Base-by-base conservation (phyloP, 2,329 filamentous ascomycete species). In the Chaetomiaceae sp. region DNA sequence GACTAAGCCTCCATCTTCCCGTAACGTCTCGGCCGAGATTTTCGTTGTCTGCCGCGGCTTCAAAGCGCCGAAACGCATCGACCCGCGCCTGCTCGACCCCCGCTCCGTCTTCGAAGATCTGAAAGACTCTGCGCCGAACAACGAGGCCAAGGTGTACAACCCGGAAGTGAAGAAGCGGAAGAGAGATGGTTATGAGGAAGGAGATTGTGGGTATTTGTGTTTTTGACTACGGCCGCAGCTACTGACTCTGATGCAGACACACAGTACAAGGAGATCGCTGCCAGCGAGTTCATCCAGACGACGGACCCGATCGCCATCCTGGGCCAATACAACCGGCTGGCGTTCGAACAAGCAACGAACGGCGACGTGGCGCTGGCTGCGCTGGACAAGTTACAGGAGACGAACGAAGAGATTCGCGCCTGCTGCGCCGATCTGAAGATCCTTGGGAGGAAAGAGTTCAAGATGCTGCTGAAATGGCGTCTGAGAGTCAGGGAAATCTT, bases 141-240 rank as follows among this genome's bases (percentile, higher is more conserved):
- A 97, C 57, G 93, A 98, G 65, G 93, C 93, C 32, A 95, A 95
- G 65, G 93, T 98, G 2, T 98, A 91, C 74, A 96, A 98, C 56
- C 93, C 93, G 0, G 93, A 98, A 63, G 75, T 88, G 62, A 98
- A 97, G 76, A 98, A 96, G 79, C 76, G 93, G 48, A 97, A 96
- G 78, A 78, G 93, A 73, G 91, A 95, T 36, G 93, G 93, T 74
- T 98, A 98, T 56, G 91, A 97, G 56, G 93, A 98, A 66, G 91
- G 88, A 29, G 89, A 98, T 56, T 95, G 50, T 55, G 48, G n/a
- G 52, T 22, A 8, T 30, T 11, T 17, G n/a, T 19, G 15, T 12
- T 10, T 12, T 10, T 12, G n/a, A 14, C 6, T 12, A 5, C 4
- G 14, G 27, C 37, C 5, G 8, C 39, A 12, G n/a, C 36, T n/a